Base-by-base conservation (phyloP, 371 early-diverging fungal species). In the Rhizomucor pusillus region DNA sequence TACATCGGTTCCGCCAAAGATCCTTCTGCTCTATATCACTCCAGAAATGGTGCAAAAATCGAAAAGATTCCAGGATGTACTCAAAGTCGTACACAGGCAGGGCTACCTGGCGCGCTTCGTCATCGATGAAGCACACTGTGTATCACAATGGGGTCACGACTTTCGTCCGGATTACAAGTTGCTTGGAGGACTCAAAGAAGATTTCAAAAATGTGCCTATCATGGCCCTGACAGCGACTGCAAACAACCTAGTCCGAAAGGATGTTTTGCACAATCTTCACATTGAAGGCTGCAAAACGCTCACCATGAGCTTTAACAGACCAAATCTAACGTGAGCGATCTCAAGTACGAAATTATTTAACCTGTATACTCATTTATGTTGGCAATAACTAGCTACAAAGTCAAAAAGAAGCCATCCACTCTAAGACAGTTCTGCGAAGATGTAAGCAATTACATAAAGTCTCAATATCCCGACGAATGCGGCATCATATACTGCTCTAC, bases 171-270 rank as follows among this genome's bases (percentile, higher is more conserved):
- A 88, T 48, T 95, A 92, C 63, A 91, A 90, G 64, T 73, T 83
- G 29, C 60, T 94, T 12, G 86, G 90, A 1, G 63, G 57, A 5
- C 73, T 92, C 41, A 85, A 87, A 60, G 22, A 55, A 5, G 56
- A 62, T 13, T 97, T 84, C 63, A 89, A 90, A 0, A 71, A 80
- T 7, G 84, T 98, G 0, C 99, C 99, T 0, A 85, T 99, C 29
- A 98, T 99, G 86, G 99, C 99, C 20, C 76, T 99, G 29, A 99
- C 99, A 0, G 99, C 99, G 2, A 99, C 99, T 0, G 99, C 99
- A 6, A 99, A 96, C 57, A 81, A 82, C 34, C 86, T 90, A 58
- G 99, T 99, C 1, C 89, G 92, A 57, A 69, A 83, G 68, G 92
- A 92, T 57, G 77, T 90, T 1, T 56, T 86, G 10, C 61, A 69